Evolutionary conservation across 345 rosid genomes (phyloP), one percentile per base, ranked within the genome.

Genomic region (Ceriops decandra): DNA sequence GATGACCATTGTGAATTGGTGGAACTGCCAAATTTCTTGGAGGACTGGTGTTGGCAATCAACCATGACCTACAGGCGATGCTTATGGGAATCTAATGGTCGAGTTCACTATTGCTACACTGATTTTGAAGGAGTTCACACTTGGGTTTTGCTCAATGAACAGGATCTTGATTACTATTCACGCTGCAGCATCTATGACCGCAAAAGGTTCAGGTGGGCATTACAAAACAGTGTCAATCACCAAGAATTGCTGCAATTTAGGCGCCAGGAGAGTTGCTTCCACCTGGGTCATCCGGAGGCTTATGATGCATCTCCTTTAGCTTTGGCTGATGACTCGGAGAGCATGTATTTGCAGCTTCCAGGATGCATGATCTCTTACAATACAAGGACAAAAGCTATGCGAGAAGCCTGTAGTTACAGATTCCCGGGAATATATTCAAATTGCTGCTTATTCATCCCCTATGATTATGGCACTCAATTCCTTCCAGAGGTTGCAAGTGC

Each of bases 71-170:
- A 49, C 66, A 35, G n/a, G 65, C 52, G 64, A 26, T 56, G 74
- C 64, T 69, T 73, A 30, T 66, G 72, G 68, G 77, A 77, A 61
- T 69, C 68, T 10, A 54, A 62, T 17, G 74, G 74, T 21, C 46
- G 33, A 56, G 49, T 77, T 32, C 64, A 57, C 19, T 69, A 61
- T 46, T 22, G 64, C 36, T 69, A 77, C 28, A 7, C 64, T 27
- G 80, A 73, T 56, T 6, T 8, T 31, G 67, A 66, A 4, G 74
- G 77, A 7, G 36, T 77, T 77, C 74, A 77, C 0, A 51, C 62
- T 19, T 65, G 72, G 81, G 22, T 28, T 35, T 72, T 77, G n/a
- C 72, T 77, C 62, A 56, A 61, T 13, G 30, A 65, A 15, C 17
- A 47, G 8, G 81, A 77, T 35, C 71, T 61, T 27, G 35, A 66